Evolutionary conservation across 441 rosid species (phyloP), one percentile per base, ranked within the genome.

Genomic region (Omphalea diandra): DNA sequence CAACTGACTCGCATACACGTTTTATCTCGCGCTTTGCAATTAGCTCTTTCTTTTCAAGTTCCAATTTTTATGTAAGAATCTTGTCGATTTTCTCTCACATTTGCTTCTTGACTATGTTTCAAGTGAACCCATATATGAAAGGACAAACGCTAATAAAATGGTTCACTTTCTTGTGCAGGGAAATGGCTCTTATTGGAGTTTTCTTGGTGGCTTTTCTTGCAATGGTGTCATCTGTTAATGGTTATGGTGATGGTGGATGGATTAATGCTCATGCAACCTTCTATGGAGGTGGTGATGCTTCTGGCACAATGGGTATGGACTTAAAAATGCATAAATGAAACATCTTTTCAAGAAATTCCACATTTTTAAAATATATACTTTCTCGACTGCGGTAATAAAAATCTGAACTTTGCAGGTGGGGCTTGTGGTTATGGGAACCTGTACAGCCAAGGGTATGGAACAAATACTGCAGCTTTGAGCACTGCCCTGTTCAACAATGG

Each of bases 271-370:
- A 86, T 62, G 99, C 99, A 20, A 92, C 99, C 5, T 95, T 95
- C 80, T 95, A 95, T 47, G 99, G 99, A 4, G 99, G 99, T 29
- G 87, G 96, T 44, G 99, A 95, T 71, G 99, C 99, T 57, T 89
- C 99, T 14, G 98, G 99, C 72, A 95, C 99, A 43, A 92, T 95
- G 99, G 99, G 99, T 95, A 84, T 46, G 63, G 7, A n/a, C n/a
- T n/a, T n/a, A n/a, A n/a, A n/a, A n/a, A n/a, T n/a, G n/a, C 5
- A 4, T 14, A 22, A 52, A 52, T 49, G 53, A 47, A 62, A 33
- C 12, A 4, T 2, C 0, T 35, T 22, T 61, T 43, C 20, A 3
- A 0, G 0, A 24, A 70, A 3, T n/a, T n/a, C n/a, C n/a, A n/a
- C n/a, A n/a, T n/a, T n/a, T n/a, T n/a, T n/a, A n/a, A n/a, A n/a